Evolutionary conservation across 305 asterid genomes (phyloP), one percentile per base, ranked within the genome.

Genomic region (Striga hermonthica): DNA sequence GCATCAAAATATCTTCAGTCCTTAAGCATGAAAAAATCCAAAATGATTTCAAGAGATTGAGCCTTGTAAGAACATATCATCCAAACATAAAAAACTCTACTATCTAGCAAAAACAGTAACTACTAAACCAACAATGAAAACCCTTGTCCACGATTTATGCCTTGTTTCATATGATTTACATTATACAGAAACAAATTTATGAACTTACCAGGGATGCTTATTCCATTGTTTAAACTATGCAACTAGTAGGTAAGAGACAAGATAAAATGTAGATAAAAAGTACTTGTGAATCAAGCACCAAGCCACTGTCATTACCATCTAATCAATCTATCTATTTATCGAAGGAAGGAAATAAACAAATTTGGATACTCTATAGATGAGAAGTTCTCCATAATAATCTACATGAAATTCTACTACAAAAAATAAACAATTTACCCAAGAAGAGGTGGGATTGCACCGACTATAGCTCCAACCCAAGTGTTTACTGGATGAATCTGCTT

Each of bases 391-490:
- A 56, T 14, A 55, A 66, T 58, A 15, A 50, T 34, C 60, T 59
- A 69, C 54, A 40, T 28, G 64, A 39, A 13, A 28, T 61, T 56
- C 41, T 6, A 44, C 10, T 41, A 5, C 47, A 22, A 22, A 40
- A 40, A 58, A 68, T 38, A 50, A 22, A 74, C 37, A 69, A 62
- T 41, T 75, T 90, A 93, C 96, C 97, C 97, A 66, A 88, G 99
- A 58, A 90, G 91, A 63, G 99, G 96, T 12, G 99, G 99, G 65
- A 90, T 86, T 57, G 96, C 99, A 74, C 99, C 99, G 70, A 93
- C 97, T 75, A 90, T 38, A 75, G 99, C 99, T 34, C 97, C 99
- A 52, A 90, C 95, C 99, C 99, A 93, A 35, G 97, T 90, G 78
- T 93, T 93, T 67, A 88, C 76, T 50, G 96, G 96, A 80, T 93